Conservation (phyloP, 352 stramenopile genomes). For the Pythium plurisporium region DNA sequence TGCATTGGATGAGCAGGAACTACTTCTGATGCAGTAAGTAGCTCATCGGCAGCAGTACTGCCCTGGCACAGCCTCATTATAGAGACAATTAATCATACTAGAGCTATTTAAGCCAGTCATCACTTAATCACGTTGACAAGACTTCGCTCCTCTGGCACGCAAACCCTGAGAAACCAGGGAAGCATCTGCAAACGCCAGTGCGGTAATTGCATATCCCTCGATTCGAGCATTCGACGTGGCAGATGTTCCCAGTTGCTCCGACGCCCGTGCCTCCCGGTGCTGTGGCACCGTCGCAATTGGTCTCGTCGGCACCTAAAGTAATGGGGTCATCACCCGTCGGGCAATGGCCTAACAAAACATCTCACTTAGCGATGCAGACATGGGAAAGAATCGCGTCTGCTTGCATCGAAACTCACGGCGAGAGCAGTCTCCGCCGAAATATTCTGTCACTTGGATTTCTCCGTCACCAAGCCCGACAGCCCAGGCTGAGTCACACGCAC, state of each 20-base stretch:
- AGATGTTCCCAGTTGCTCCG: constrained; percentile 74
- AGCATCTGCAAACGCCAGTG: constrained; percentile 84
- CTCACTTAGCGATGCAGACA: too few relatives aligned
- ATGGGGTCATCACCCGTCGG: constrained; percentile 78
- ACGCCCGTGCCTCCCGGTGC: constrained; percentile 34
- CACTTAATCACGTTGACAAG: constrained; percentile 17
- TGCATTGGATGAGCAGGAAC: constrained; percentile 79
- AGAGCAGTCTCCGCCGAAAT: constrained; percentile 87
- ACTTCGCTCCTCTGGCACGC: constrained; percentile 46
- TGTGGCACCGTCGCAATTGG: constrained; percentile 52
- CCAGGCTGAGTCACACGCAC: constrained; percentile 86
- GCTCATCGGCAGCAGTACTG: too few relatives aligned
- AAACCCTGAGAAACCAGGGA: constrained; percentile 65
- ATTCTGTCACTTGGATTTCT: constrained; percentile 83
- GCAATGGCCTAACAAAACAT: constrained; percentile 74
- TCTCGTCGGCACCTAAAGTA: constrained; percentile 57
- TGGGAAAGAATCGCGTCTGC: too few relatives aligned
- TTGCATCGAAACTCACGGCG: constrained; percentile 44
- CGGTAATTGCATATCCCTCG: constrained; percentile 88
- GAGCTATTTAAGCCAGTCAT: constrained; percentile 21
- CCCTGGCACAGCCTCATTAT: neutral
- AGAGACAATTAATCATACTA: constrained; percentile 1
- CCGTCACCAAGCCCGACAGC: constrained; percentile 64
- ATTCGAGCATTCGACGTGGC: constrained; percentile 91
- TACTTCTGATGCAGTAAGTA: constrained; percentile 63